Evolutionary conservation across 768 basidiomycete species (phyloP).

Genomic region (Naganishia onofrii): DNA sequence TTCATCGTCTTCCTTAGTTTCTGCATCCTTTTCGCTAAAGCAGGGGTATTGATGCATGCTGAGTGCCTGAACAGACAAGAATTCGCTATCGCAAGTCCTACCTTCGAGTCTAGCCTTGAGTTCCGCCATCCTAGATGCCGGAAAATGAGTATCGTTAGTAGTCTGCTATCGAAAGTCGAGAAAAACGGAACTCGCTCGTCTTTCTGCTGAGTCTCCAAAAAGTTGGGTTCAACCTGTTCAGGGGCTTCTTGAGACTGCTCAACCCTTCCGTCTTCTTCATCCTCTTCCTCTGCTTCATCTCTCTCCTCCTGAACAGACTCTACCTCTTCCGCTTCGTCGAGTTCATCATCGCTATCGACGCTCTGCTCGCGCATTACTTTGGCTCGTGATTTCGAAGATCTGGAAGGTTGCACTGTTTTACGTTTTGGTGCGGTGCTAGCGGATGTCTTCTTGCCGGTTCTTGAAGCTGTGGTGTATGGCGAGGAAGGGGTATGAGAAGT

Average conservation of each 20-base stretch:
- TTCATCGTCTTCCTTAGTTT: slow-evolving; percentile 19
- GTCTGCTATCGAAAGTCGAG: too few relatives aligned
- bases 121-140: slow-evolving; percentile 4
- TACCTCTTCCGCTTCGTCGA: slow-evolving; percentile 6
- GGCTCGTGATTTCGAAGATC: background rate
- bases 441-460: slow-evolving; percentile 13
- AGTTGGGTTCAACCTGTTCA: slow-evolving; percentile 12
- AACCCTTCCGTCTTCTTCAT: background rate
- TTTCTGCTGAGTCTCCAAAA: slow-evolving; percentile 17
- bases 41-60: background rate
- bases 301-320: slow-evolving; percentile 14
- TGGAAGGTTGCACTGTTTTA: background rate
- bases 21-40: slow-evolving; percentile 11
- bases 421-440: background rate
- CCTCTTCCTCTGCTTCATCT: slow-evolving; percentile 1
- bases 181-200: slow-evolving; percentile 9
- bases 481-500: background rate
- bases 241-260: slow-evolving; percentile 9
- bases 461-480: background rate
- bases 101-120: slow-evolving; percentile 15
- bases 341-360: background rate
- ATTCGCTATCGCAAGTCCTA: background rate
- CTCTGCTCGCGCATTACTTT: background rate
- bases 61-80: background rate
- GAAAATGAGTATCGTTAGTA: background rate